Evolutionary conservation across 148 eudicot species (phyloP).

Genomic region (Gaultheria prostrata): DNA sequence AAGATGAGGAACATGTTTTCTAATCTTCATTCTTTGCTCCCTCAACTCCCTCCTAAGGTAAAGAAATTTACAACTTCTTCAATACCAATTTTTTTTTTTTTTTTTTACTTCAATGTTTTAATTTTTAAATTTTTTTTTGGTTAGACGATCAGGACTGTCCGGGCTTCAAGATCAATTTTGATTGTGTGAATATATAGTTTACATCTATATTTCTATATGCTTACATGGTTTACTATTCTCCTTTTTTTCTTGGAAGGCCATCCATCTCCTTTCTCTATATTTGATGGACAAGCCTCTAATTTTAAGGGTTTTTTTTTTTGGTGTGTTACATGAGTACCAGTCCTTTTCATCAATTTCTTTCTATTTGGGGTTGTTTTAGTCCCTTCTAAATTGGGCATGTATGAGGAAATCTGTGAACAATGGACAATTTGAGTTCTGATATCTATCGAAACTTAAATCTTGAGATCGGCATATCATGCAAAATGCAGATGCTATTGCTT

Average conservation of each 20-base stretch:
- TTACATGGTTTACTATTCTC: background rate
- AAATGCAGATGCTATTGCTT: background rate
- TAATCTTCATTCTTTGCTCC: slow-evolving; percentile 59
- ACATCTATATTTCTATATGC: background rate
- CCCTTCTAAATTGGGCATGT: background rate
- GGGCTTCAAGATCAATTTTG: background rate
- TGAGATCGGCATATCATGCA: background rate
- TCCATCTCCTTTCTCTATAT: background rate
- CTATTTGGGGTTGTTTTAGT: background rate
- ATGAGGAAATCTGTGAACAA: background rate
- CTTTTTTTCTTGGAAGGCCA: background rate
- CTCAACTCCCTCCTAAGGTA: slow-evolving; percentile 72
- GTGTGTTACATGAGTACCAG: background rate
- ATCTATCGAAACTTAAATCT: background rate
- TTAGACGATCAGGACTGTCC: no score
- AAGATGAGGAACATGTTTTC: slow-evolving; percentile 77
- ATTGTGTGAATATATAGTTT: background rate
- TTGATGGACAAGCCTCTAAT: background rate
- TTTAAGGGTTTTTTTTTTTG: background rate
- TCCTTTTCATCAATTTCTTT: background rate
- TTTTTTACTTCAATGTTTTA: no score
- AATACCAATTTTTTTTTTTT: no score
- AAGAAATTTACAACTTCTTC: slow-evolving; percentile 1
- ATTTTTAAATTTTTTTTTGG: no score
- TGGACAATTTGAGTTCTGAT: background rate